Percentiles rank a stretch among this genome's conserved stretches.
These are phyloP conservation scores for Endoconidiophora laricicola DNA, from an alignment of 2,329 filamentous ascomycete species.

Conservation along the genomic window DNA sequence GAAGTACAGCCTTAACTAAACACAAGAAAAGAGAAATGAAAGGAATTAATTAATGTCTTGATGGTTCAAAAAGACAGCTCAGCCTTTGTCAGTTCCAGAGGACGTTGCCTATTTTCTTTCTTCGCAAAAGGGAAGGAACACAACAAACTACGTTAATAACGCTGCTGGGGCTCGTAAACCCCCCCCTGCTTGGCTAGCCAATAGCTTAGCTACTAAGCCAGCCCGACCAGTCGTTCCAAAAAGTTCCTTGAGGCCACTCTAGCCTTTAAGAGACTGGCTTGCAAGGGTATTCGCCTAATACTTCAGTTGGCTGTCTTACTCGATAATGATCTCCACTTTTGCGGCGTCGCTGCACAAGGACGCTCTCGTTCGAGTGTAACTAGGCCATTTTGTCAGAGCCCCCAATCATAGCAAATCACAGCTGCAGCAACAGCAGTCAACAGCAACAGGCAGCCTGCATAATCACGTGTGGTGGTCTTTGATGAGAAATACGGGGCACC, in stretches of 20 bases:
- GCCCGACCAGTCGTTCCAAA: background rate
- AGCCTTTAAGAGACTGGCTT: background rate
- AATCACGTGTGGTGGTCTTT: background rate
- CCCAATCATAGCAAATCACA: background rate
- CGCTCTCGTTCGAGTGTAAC: no score
- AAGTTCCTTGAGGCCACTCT: conserved; percentile 2
- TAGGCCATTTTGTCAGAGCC: background rate
- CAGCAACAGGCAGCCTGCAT: no score
- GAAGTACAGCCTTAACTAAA: background rate
- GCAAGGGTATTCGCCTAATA: background rate
- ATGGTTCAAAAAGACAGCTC: conserved; percentile 6
- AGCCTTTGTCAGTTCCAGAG: conserved; percentile 8
- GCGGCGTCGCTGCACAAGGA: background rate
- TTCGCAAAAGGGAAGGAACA: conserved; percentile 3
- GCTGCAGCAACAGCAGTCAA: no score
- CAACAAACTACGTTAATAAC: background rate
- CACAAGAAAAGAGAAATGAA: conserved; percentile 1
- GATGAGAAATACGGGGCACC: background rate
- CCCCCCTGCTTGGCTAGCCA: no score
- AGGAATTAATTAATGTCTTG: background rate
- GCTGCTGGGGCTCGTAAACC: background rate
- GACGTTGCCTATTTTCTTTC: background rate
- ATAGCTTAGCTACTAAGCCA: background rate
- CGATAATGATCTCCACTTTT: background rate
- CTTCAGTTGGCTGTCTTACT: background rate